These are phyloP conservation scores for Hyphodiscus hymeniophilus DNA, from an alignment of 495 filamentous ascomycete species.

Conservation along the genomic window DNA sequence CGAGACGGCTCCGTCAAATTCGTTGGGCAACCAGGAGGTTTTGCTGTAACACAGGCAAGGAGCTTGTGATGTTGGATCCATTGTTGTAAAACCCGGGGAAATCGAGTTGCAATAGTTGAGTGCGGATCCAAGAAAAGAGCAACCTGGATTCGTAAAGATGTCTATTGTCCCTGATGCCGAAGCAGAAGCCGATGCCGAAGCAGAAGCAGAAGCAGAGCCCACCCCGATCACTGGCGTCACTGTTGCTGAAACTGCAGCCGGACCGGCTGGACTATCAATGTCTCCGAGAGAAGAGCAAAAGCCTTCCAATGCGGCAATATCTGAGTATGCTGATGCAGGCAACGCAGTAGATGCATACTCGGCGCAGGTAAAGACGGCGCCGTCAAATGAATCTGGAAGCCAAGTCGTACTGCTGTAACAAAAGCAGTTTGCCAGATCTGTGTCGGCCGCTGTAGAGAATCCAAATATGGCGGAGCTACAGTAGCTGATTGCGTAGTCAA, in stretches of 20 bases:
- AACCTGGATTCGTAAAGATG: constrained; percentile 1
- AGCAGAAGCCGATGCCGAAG: too few relatives aligned
- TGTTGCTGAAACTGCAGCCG: too few relatives aligned
- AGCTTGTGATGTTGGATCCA: constrained; percentile 13
- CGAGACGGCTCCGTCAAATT: constrained; percentile 15
- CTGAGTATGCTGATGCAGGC: constrained; percentile 3
- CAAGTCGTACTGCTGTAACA: constrained; percentile 5
- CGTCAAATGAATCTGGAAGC: constrained; percentile 13
- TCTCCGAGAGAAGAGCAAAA: constrained; percentile 16
- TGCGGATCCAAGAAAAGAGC: constrained; percentile 9
- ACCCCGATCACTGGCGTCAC: too few relatives aligned
- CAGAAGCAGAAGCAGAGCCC: too few relatives aligned
- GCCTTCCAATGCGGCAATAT: constrained; percentile 8
- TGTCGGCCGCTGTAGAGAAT: background rate
- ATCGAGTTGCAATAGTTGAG: constrained; percentile 14
- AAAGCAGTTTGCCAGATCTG: constrained; percentile 2
- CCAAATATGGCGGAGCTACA: background rate
- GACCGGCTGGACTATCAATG: background rate
- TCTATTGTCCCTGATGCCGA: too few relatives aligned
- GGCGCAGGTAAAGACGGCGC: constrained; percentile 12
- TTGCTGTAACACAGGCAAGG: constrained; percentile 18
- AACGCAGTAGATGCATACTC: constrained; percentile 12
- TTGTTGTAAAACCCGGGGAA: constrained; percentile 13
- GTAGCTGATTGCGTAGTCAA: too few relatives aligned
- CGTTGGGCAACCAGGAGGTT: constrained; percentile 10